These are phyloP conservation scores for Calophaca sinica DNA, from an alignment of 306 rosid genomes.

Conservation along the genomic window DNA sequence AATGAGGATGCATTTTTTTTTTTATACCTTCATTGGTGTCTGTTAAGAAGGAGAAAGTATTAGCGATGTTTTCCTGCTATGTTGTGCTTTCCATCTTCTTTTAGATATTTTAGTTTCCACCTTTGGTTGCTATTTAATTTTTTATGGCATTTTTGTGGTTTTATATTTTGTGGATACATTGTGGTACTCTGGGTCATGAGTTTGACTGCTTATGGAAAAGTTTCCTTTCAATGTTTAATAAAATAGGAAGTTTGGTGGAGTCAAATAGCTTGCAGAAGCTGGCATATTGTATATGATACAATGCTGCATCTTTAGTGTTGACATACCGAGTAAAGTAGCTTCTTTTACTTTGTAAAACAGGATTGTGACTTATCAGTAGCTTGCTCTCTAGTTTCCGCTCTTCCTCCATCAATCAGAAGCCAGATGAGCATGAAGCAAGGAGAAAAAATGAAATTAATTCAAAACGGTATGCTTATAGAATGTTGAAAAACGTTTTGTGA, in stretches of 20 bases:
- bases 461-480: constrained; percentile 62
- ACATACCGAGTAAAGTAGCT: constrained; percentile 36
- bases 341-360: constrained; percentile 59
- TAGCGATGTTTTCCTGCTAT: constrained; percentile 20
- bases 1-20: constrained; percentile 11
- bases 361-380: constrained; percentile 62
- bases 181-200: neutral
- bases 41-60: constrained; percentile 9
- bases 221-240: constrained; percentile 10
- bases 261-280: constrained; percentile 30
- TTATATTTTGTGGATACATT: constrained; percentile 13
- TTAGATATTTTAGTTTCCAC: constrained; percentile 6
- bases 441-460: constrained; percentile 47
- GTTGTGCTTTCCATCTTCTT: constrained; percentile 31
- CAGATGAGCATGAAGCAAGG: constrained; percentile 66
- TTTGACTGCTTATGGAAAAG: neutral
- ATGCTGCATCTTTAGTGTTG: constrained; percentile 10
- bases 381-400: constrained; percentile 66
- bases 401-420: constrained; percentile 69
- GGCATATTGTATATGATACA: constrained; percentile 15
- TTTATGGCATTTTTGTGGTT: constrained; percentile 33
- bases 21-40: neutral
- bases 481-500: constrained; percentile 30
- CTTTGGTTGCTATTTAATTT: constrained; percentile 26
- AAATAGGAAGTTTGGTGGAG: neutral